Conservation (phyloP, 768 basidiomycete genomes). For the Podaxis mareebaensis region DNA sequence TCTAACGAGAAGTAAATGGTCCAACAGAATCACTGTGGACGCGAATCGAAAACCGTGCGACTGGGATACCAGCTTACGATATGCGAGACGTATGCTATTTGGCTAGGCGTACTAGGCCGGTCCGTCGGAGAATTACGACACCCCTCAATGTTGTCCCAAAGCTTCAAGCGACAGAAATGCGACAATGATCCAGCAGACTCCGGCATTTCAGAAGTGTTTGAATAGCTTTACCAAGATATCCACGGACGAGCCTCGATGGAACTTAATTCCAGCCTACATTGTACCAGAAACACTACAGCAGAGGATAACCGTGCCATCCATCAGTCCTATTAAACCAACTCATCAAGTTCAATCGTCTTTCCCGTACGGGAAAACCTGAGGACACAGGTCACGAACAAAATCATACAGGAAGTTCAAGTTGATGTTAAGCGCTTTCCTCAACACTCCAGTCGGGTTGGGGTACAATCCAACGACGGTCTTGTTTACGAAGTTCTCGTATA, state of each 20-base stretch:
- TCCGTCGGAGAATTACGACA: no score
- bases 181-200: not conserved
- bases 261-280: not conserved
- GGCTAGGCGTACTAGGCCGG: no score
- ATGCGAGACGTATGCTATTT: no score
- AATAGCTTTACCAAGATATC: not conserved
- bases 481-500: constrained; percentile 22
- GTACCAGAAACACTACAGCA: no score
- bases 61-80: no score
- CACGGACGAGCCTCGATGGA: not conserved
- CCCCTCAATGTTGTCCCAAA: no score
- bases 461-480: constrained; percentile 19
- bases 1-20: no score
- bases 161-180: not conserved
- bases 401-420: constrained; percentile 17
- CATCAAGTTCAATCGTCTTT: not conserved
- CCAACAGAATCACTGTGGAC: no score
- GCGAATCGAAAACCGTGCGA: no score
- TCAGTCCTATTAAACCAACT: no score
- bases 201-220: not conserved
- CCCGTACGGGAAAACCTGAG: constrained; percentile 19
- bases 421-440: constrained; percentile 17
- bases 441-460: constrained; percentile 21
- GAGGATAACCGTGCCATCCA: no score
- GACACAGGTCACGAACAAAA: constrained; percentile 4